Percentiles rank a stretch among this genome's conserved stretches.
phyloP scores from a whole-genome alignment of 2,329 filamentous ascomycete species.

The Chlorencoelia australis region DNA sequence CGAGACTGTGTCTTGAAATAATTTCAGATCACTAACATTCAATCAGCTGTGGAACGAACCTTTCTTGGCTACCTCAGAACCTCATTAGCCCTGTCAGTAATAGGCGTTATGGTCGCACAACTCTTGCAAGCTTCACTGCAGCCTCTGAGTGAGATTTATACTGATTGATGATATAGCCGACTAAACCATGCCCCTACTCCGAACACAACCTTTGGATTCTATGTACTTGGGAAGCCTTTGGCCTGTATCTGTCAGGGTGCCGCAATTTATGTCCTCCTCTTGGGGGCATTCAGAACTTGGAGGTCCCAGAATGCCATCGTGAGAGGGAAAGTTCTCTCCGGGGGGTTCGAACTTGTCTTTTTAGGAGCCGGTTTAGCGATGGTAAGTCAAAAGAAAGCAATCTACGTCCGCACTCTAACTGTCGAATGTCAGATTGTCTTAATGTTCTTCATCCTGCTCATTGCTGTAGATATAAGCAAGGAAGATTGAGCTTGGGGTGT shows the following conservation, averaged over 20 bases:
- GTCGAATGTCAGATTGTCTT: constrained; percentile 17
- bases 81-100: constrained; percentile 56
- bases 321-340: constrained; percentile 44
- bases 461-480: constrained; percentile 23
- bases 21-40: constrained; percentile 11
- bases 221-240: constrained; percentile 50
- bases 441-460: constrained; percentile 20
- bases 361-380: constrained; percentile 36
- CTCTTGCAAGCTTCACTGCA: constrained; percentile 38
- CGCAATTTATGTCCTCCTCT: constrained; percentile 31
- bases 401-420: background rate
- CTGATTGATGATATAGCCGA: constrained; percentile 34
- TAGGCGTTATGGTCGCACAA: constrained; percentile 56
- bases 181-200: constrained; percentile 31
- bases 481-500: constrained; percentile 11
- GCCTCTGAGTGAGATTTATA: background rate
- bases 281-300: constrained; percentile 52
- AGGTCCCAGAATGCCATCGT: constrained; percentile 49
- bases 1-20: background rate
- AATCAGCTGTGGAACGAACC: constrained; percentile 60
- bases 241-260: constrained; percentile 32
- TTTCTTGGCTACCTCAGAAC: constrained; percentile 66
- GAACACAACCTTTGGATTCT: constrained; percentile 43
- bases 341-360: constrained; percentile 47
- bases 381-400: constrained; percentile 35